Base-by-base conservation (phyloP, 306 rosid genomes). In the Chamaecrista fasciculata region DNA sequence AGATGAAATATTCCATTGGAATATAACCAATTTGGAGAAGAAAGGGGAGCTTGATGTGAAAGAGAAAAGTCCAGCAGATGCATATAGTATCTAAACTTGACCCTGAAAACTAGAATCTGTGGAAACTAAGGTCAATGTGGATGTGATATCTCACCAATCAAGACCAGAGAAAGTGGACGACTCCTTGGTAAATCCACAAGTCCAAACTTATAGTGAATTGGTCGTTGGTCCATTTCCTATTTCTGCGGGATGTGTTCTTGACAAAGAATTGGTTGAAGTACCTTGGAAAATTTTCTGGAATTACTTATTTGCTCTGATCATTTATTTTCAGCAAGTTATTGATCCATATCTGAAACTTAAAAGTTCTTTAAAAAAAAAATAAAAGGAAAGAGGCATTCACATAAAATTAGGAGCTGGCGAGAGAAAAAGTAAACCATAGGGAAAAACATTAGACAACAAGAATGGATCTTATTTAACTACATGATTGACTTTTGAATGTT, bases 11-110 rank as follows among this genome's bases (percentile, higher is more conserved):
- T 90, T 88, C 56, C 50, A 57, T 52, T 74, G 82, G 84, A 81
- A 80, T 71, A 34, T 80, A 43, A 75, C 70, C 73, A 81, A 80
- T 46, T 23, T 90, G 87, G 84, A 85, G 83, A 88, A 78, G 65
- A 83, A 72, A 42, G 89, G 87, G 56, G 94, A 88, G 55, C 44
- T 56, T 4, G 64, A 55, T 23, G 56, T 75, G 42, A 62, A 80
- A 65, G 96, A 79, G 67, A 83, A n/a, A 77, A 75, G 80, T 93
- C 24, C 85, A 85, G 82, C 81, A 80, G 74, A 82, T 93, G 76
- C 80, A 33, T 68, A 60, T 71, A 75, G 68, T 65, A 26, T 72
- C 33, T 16, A 80, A 70, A 77, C 78, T 83, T 71, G 68, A 75
- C 62, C 81, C 84, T 26, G 74, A 51, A 60, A 60, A 39, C 82